These are phyloP conservation scores for Pseudozyma sp. DNA, from an alignment of 1,284 basidiomycete species.

Conservation along the genomic window DNA sequence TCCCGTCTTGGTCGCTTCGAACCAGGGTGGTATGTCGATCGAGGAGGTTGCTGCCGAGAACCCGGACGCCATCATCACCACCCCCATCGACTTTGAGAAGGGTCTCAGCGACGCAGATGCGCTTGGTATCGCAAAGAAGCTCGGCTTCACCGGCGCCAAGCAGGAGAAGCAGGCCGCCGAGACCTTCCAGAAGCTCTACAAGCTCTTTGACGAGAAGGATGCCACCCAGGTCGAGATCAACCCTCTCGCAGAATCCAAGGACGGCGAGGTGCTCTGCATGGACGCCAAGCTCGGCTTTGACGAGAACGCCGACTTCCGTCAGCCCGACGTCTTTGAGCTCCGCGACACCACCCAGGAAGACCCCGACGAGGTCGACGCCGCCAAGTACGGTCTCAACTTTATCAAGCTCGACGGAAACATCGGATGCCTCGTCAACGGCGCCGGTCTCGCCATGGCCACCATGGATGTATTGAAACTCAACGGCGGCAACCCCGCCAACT, in stretches of 20 bases:
- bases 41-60: conserved; percentile 99
- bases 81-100: conserved; percentile 86
- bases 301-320: conserved; percentile 98
- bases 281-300: conserved; percentile 99
- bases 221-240: conserved; percentile 99
- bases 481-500: conserved; percentile 87
- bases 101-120: conserved; percentile 83
- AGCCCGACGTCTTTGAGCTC: conserved; percentile 87
- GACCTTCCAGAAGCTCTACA: conserved; percentile 94
- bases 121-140: conserved; percentile 83
- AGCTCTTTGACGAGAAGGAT: conserved; percentile 98
- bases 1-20: conserved; percentile 92
- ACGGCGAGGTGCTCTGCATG: conserved; percentile 97
- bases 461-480: conserved; percentile 94
- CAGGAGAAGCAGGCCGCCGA: conserved; percentile 87
- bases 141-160: conserved; percentile 83
- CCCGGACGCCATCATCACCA: conserved; percentile 94
- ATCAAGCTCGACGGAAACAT: conserved; percentile 99
- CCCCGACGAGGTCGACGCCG: conserved; percentile 87
- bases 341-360: conserved; percentile 96
- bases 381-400: conserved; percentile 89
- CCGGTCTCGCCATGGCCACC: conserved; percentile 98
- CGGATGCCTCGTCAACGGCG: conserved; percentile 98
- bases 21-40: conserved; percentile 83
- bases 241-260: conserved; percentile 92